Conservation (phyloP, 2,329 filamentous ascomycete species). For the Fusarium torulosum region DNA sequence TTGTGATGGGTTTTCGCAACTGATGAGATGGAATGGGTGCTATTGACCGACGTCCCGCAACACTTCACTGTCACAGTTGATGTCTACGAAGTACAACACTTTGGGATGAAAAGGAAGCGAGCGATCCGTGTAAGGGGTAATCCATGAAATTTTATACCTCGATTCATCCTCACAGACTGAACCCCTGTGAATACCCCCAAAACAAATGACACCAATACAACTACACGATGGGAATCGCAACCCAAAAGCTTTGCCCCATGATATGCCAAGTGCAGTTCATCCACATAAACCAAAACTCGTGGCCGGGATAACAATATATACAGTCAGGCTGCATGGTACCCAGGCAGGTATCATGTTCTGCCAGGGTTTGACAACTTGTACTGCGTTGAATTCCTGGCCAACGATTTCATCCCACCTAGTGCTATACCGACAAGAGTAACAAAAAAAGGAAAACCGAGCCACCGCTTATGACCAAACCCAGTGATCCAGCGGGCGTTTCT, state of each 20-base stretch:
- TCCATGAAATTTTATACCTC: slow-evolving; percentile 36
- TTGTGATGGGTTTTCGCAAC: slow-evolving; percentile 1
- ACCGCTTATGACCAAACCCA: slow-evolving; percentile 16
- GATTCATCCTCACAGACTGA: slow-evolving; percentile 21
- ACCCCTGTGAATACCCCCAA: slow-evolving; percentile 19
- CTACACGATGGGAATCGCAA: slow-evolving; percentile 42
- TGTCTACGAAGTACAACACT: neutral
- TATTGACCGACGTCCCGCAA: neutral
- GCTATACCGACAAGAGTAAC: slow-evolving; percentile 21
- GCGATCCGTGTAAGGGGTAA: slow-evolving; percentile 11
- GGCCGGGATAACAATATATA: slow-evolving; percentile 44
- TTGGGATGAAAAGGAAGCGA: neutral
- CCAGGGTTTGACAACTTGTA: slow-evolving; percentile 7
- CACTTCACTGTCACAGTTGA: neutral
- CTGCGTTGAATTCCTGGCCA: slow-evolving; percentile 10
- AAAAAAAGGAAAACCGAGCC: slow-evolving; percentile 15
- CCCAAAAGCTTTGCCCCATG: slow-evolving; percentile 38
- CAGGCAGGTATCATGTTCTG: slow-evolving; percentile 13
- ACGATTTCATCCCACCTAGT: slow-evolving; percentile 2
- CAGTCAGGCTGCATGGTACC: slow-evolving; percentile 39
- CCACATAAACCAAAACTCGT: slow-evolving; percentile 46
- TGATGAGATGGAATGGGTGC: slow-evolving; percentile 2
- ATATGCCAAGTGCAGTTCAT: slow-evolving; percentile 44
- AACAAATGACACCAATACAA: slow-evolving; percentile 37
- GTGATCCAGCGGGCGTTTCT: slow-evolving; percentile 15